Percentiles rank a stretch among this genome's conserved stretches.
These are phyloP conservation scores for Sanguinoderma infundibulare DNA, from an alignment of 1,284 basidiomycete species.

Conservation along the genomic window DNA sequence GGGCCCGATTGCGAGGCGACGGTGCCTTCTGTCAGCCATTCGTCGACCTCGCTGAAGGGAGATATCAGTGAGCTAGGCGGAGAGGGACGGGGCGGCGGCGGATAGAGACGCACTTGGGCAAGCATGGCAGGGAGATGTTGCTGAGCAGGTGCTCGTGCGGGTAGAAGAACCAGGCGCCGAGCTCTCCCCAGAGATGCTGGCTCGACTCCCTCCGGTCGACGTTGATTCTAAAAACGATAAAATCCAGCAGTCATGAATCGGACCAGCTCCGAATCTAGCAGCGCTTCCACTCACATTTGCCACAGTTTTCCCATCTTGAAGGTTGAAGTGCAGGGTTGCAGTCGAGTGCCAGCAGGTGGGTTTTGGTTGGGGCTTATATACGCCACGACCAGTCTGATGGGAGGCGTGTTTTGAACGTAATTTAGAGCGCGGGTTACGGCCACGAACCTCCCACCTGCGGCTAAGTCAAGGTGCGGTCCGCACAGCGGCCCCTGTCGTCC, in stretches of 20 bases:
- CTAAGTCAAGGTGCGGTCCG: background rate
- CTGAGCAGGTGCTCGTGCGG: conserved; percentile 8
- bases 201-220: conserved; percentile 10
- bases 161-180: conserved; percentile 15
- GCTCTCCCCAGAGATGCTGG: conserved; percentile 5
- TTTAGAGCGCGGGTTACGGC: background rate
- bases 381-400: background rate
- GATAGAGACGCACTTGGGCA: conserved; percentile 1
- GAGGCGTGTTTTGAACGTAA: background rate
- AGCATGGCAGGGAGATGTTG: conserved; percentile 4
- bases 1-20: background rate
- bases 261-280: background rate
- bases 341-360: background rate
- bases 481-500: no score
- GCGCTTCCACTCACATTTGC: conserved; percentile 7
- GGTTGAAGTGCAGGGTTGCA: background rate
- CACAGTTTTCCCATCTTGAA: conserved; percentile 7
- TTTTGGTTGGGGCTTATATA: background rate
- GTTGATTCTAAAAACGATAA: background rate
- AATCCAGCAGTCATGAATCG: background rate
- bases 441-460: background rate
- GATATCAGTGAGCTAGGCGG: no score
- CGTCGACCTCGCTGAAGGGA: conserved; percentile 3
- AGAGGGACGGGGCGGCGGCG: no score
- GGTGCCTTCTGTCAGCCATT: conserved; percentile 5